These are phyloP conservation scores for Penicillium rolfsii DNA, from an alignment of 2,329 filamentous ascomycete genomes.

Conservation along the genomic window DNA sequence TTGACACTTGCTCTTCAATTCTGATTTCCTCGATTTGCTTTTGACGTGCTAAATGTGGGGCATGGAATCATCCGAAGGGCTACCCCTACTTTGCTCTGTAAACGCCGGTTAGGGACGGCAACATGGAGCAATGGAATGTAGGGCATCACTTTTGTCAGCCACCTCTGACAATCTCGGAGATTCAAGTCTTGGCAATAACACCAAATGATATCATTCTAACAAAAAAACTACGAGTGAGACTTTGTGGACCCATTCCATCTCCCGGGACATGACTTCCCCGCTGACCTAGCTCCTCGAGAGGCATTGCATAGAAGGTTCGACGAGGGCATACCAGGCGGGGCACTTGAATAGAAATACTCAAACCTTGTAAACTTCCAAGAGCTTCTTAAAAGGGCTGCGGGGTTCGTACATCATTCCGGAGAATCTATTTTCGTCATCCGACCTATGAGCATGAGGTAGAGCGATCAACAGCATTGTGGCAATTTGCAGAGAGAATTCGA, in stretches of 20 bases:
- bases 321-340: too few species aligned
- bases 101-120: constrained; percentile 22
- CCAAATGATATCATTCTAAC: background rate
- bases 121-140: constrained; percentile 27
- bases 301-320: background rate
- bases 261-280: background rate
- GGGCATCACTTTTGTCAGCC: constrained; percentile 7
- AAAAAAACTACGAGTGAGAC: background rate
- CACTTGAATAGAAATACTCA: too few species aligned
- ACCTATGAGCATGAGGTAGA: background rate
- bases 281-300: background rate
- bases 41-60: constrained; percentile 28
- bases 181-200: background rate
- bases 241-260: background rate
- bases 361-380: too few species aligned
- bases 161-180: constrained; percentile 4
- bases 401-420: background rate
- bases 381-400: background rate
- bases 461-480: background rate
- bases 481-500: background rate
- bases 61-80: constrained; percentile 20
- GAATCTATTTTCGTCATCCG: background rate
- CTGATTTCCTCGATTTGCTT: constrained; percentile 5
- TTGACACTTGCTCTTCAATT: background rate
- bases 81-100: constrained; percentile 8